Evolutionary conservation across 495 filamentous ascomycete genomes (phyloP).

Genomic region (Penicillium dipodomyicola): DNA sequence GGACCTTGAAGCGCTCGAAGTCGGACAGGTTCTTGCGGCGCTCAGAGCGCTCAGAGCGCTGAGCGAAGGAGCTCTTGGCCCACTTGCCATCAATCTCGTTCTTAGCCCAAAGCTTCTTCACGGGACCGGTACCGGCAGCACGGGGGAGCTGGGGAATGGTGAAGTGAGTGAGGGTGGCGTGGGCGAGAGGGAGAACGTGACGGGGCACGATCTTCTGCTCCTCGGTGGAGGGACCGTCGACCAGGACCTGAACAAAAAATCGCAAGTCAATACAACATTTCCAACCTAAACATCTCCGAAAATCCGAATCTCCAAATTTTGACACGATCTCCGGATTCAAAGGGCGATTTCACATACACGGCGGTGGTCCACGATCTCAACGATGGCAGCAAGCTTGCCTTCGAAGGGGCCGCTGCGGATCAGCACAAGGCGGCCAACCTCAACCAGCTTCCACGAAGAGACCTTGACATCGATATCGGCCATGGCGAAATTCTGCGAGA

Average conservation of each 20-base stretch:
- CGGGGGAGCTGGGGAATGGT: slow-evolving; percentile 85
- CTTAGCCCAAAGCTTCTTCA: slow-evolving; percentile 83
- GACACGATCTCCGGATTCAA: slow-evolving; percentile 12
- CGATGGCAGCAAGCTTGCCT: slow-evolving; percentile 86
- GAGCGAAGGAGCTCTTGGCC: slow-evolving; percentile 81
- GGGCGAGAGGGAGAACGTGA: slow-evolving; percentile 73
- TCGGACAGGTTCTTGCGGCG: slow-evolving; percentile 89
- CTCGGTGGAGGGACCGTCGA: slow-evolving; percentile 86
- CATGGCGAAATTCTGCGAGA: slow-evolving; percentile 50
- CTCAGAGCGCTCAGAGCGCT: slow-evolving; percentile 77
- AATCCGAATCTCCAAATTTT: slow-evolving; percentile 8
- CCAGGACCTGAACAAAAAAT: slow-evolving; percentile 66
- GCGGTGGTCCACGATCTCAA: slow-evolving; percentile 99
- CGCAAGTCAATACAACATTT: slow-evolving; percentile 37
- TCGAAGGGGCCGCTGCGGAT: slow-evolving; percentile 72
- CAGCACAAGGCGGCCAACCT: slow-evolving; percentile 94
- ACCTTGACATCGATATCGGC: slow-evolving; percentile 69
- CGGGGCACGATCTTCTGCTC: slow-evolving; percentile 74
- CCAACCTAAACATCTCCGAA: slow-evolving; percentile 11
- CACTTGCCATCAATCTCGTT: slow-evolving; percentile 86
- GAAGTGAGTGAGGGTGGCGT: slow-evolving; percentile 85
- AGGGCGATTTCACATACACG: slow-evolving; percentile 67
- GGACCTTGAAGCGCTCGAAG: slow-evolving; percentile 99
- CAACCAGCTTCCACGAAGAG: slow-evolving; percentile 83
- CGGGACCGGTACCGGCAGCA: slow-evolving; percentile 74